Base-by-base conservation (phyloP, 768 basidiomycete species). In the Pulveroboletus sp. region DNA sequence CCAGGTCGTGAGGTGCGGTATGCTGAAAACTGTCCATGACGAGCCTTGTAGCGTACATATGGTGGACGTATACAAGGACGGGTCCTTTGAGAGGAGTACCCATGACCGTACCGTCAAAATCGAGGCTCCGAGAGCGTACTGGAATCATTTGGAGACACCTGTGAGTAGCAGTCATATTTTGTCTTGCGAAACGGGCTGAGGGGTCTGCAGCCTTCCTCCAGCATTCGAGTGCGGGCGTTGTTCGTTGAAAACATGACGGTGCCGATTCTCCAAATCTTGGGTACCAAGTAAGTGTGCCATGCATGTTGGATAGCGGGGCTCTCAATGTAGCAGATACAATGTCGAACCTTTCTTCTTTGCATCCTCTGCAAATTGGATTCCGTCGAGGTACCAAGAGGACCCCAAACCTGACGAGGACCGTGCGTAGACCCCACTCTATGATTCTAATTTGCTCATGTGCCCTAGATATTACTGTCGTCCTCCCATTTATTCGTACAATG, bases 321-420 rank as follows among this genome's bases (percentile, higher is more conserved):
- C 46, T 57, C 40, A 50, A 38, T 21, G 13, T n/a, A 9, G 13
- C 8, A 70, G 82, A 58, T 82, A 77, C 50, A 74, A 74, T 47
- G 72, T 84, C 34, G 82, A 84, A 51, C 82, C 82, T 1, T 83
- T 84, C 66, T 84, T 79, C 58, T 84, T 82, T 57, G 78, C 81
- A 0, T 82, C 81, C 2, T 78, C 81, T 0, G 59, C 76, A 13
- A 83, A 80, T 53, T 84, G 81, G 82, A 86, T 84, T 40, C 84
- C 84, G 1, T 80, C 81, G 1, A 77, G 81, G 45, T 86, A 78
- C 36, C 74, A 82, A 52, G 82, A 83, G 57, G 76, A 77, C 35
- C 62, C 75, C 2, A 51, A 59, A 19, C 50, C 59, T 20, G 62
- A 64, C 0, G 51, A 65, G 53, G 82, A 84, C 66, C 82, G 80